Evolutionary conservation across 2,329 filamentous ascomycete species (phyloP), one percentile per base, ranked within the genome.

Genomic region (Diatrype stigma): DNA sequence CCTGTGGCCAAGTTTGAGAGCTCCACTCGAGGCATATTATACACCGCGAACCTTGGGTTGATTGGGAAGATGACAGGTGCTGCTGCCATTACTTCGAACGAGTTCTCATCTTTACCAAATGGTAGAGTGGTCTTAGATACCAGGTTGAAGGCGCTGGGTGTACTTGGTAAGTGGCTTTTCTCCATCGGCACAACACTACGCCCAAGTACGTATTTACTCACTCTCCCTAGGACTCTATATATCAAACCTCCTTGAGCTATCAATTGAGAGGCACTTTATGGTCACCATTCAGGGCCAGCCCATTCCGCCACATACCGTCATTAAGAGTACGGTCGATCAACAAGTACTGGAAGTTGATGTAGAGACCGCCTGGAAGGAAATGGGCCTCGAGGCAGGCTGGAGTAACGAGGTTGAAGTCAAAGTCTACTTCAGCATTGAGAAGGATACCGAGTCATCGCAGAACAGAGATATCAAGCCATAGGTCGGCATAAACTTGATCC

Each of bases 1-100:
- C 86, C 88, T 0, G 68, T 91, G 2, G 75, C 76, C 1, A 67
- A 74, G 0, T 84, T 93, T 56, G 67, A 72, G 1, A 72, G 71
- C n/a, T 66, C 73, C 44, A 62, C 61, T 1, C 63, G 63, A 42
- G 63, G 73, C 35, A 56, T 66, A 19, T 72, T 86, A 0, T 71
- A 71, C 42, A 74, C 92, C 2, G 84, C 89, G 1, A 84, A 87
- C 17, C 69, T 97, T 1, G 93, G 93, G 0, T 73, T 97, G 2
- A 57, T 96, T 3, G 87, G 81, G 2, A 96, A 96, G 69, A 96
- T 97, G 89, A 90, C 90, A 0, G 93, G 91, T 0, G 84, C 86
- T 1, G 91, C 90, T 1, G 91, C 90, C 0, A 78, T 96, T 7
- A 73, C 86, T 1, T 77, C 75, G 35, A 85, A 75, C n/a, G 76